Conservation (phyloP, 768 basidiomycete genomes). For the Suillus subaureus region DNA sequence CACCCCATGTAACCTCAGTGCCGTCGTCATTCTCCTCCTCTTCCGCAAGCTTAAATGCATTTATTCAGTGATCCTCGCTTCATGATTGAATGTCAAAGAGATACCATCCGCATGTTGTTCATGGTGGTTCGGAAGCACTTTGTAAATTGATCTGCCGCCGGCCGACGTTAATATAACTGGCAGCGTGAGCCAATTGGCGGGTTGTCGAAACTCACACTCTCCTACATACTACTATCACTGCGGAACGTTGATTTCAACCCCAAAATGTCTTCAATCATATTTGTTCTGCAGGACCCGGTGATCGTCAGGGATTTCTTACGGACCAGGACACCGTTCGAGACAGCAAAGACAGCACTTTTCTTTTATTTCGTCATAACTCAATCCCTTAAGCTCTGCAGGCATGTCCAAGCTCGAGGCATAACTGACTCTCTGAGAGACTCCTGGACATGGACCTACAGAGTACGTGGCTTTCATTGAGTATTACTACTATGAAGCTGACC, state of each 20-base stretch:
- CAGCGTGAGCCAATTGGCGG: neutral
- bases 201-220: neutral
- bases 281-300: constrained; percentile 12
- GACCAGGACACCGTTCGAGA: constrained; percentile 25
- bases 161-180: neutral
- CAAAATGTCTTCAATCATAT: constrained; percentile 1
- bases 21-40: constrained; percentile 77
- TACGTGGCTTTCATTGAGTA: constrained; percentile 12
- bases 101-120: constrained; percentile 62
- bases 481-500: neutral
- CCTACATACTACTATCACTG: neutral
- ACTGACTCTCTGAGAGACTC: constrained; percentile 24
- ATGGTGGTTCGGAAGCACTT: constrained; percentile 18
- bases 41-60: constrained; percentile 56
- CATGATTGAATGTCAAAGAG: constrained; percentile 18
- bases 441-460: constrained; percentile 32
- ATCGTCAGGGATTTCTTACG: constrained; percentile 20
- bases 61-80: constrained; percentile 7
- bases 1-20: constrained; percentile 86
- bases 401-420: constrained; percentile 41
- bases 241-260: constrained; percentile 9
- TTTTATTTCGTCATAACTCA: constrained; percentile 35
- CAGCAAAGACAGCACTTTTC: constrained; percentile 37
- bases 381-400: constrained; percentile 29
- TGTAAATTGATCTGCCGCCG: neutral